Evolutionary conservation across 768 basidiomycete genomes (phyloP), one percentile per base, ranked within the genome.

Genomic region (Imleria badia): DNA sequence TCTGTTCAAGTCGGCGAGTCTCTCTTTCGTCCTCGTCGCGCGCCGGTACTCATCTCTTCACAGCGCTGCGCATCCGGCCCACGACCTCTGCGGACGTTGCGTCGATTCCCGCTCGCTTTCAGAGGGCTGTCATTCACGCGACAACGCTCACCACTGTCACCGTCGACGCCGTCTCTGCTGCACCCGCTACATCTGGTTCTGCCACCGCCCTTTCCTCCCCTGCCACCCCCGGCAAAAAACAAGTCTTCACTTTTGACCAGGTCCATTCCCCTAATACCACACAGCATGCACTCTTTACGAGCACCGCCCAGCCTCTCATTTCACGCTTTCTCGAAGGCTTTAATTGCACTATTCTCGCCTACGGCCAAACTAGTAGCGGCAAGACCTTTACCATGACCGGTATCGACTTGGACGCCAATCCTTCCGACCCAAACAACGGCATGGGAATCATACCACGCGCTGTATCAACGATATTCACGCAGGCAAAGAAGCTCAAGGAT

Each of bases 391-490:
- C 96, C 40, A 98, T 98, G 97, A 95, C 96, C 30, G 96, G 96
- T 47, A 78, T 92, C 48, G 94, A 96, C 75, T 80, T 96, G 39
- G 92, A 95, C 59, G 82, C 85, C 36, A 89, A 94, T 76, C 89
- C 87, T 58, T 80, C 81, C n/a, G 89, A 91, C 69, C 81, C 88
- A 51, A 79, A 80, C 66, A 91, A 89, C 68, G 83, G 83, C 65
- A 92, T 94, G 83, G 97, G 97, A 40, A 94, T 99, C 66, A 93
- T 98, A 60, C 97, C 97, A 45, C 80, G 97, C 60, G 91, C 97
- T 7, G 89, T 99, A 19, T 86, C 88, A 3, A 85, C 83, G 42
- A 93, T 98, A 62, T 99, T 98, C 69, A 73, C 84, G 13, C 77
- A 81, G 43, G 88, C 90, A 41, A 83, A 81, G 64, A 84, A 89